Evolutionary conservation across 2,329 filamentous ascomycete genomes (phyloP), one percentile per base, ranked within the genome.

Genomic region (Xylariaceae sp.): DNA sequence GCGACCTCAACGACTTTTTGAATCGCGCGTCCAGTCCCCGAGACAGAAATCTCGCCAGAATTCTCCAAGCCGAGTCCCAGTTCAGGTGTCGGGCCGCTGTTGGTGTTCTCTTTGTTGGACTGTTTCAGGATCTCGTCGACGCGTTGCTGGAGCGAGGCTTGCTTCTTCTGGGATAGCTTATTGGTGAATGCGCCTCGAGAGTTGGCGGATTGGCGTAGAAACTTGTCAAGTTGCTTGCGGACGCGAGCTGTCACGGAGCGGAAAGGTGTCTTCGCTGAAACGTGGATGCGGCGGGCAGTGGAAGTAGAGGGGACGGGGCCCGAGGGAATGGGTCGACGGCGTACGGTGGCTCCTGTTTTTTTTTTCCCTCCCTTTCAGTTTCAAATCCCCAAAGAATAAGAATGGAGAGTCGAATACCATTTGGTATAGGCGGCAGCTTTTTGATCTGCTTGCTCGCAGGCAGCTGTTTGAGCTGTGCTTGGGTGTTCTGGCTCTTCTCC

Each of bases 11-110:
- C 63, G 1, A 78, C 78, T 64, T 80, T 81, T 50, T 76, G 71
- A 22, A 89, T 82, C 6, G 85, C 85, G 53, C 75, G 76, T 1
- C 85, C 85, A 0, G 82, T 83, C 6, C 79, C 85, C 43, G 84
- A 73, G 2, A 88, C 62, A 12, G 76, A 69, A 4, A 87, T 81
- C 17, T 73, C 67, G 44, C 77, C 71, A 11, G 61, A 56, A 21
- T 62, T 57, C 25, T 63, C 59, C 16, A 66, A 57, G 12, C 54
- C 62, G 8, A 65, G 62, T 17, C 62, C 61, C 41, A 59, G 59
- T n/a, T n/a, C n/a, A n/a, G n/a, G n/a, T n/a, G n/a, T n/a, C n/a
- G n/a, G n/a, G n/a, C n/a, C n/a, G 3, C 59, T 57, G 16, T 57
- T 53, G 17, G 51, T 50, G 38, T 50, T 53, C 39, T 53, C 53